phyloP scores from a whole-genome alignment of 352 stramenopile genomes.

The Vaucheria bursata region DNA sequence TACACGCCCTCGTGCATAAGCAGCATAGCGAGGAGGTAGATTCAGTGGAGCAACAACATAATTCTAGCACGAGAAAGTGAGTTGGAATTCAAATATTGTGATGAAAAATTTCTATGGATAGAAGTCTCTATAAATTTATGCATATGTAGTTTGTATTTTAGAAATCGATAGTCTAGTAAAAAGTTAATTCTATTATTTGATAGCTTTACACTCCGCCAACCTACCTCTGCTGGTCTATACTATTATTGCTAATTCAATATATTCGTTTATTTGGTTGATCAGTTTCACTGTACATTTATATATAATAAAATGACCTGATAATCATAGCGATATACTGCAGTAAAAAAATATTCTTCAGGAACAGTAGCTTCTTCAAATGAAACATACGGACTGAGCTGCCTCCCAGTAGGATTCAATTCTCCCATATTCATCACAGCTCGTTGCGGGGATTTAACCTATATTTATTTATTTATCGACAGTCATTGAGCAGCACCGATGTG shows the following conservation, averaged over 20 bases:
- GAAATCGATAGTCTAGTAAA: background rate
- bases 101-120: too few species aligned
- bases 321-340: constrained; percentile 64
- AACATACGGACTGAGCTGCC: constrained; percentile 65
- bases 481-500: background rate
- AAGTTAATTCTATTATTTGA: background rate
- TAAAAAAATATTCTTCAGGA: constrained; percentile 76
- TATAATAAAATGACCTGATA: constrained; percentile 2
- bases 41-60: constrained; percentile 76
- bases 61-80: constrained; percentile 39
- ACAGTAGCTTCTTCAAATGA: constrained; percentile 69
- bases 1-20: constrained; percentile 80
- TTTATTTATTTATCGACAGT: constrained; percentile 51
- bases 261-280: background rate
- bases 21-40: constrained; percentile 81
- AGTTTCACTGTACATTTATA: background rate
- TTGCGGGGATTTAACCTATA: constrained; percentile 60
- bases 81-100: constrained; percentile 53
- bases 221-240: background rate
- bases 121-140: constrained; percentile 4
- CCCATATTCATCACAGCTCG: constrained; percentile 66
- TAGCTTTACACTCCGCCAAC: background rate
- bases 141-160: background rate
- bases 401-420: constrained; percentile 18
- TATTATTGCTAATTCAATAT: background rate